Evolutionary conservation across 495 filamentous ascomycete species (phyloP).

Genomic region (Opeltia flavorubescens): DNA sequence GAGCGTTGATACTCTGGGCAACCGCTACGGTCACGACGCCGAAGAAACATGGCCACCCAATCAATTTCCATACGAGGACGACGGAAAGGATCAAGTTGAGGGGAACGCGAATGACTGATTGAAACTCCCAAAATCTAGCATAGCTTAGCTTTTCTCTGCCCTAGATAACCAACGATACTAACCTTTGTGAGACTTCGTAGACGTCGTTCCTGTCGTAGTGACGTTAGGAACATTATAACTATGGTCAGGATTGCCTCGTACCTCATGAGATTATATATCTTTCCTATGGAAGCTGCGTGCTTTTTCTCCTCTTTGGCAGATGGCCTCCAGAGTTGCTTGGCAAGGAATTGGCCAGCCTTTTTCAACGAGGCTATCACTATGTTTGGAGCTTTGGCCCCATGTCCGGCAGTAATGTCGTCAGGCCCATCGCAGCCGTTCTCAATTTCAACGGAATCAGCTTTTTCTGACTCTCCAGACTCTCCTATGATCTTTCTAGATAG

Average conservation of each 20-base stretch:
- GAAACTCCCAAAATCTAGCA: slow-evolving; percentile 66
- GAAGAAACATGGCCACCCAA: slow-evolving; percentile 66
- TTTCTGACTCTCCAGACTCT: slow-evolving; percentile 18
- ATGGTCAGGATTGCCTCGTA: slow-evolving; percentile 7
- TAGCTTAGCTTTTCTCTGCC: too few relatives aligned
- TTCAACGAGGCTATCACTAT: too few relatives aligned
- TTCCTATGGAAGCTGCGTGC: slow-evolving; percentile 62
- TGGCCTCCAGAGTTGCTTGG: too few relatives aligned
- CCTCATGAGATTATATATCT: slow-evolving; percentile 70
- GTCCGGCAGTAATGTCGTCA: too few relatives aligned
- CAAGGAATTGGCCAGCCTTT: too few relatives aligned
- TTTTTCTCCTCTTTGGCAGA: slow-evolving; percentile 19
- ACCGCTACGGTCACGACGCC: slow-evolving; percentile 50
- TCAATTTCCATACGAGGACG: slow-evolving; percentile 54
- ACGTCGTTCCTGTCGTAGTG: slow-evolving; percentile 42
- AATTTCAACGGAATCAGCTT: background rate
- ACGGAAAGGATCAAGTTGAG: slow-evolving; percentile 53
- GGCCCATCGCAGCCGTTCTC: background rate
- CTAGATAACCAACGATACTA: too few relatives aligned
- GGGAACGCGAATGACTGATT: slow-evolving; percentile 51
- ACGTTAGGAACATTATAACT: background rate
- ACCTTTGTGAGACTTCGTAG: slow-evolving; percentile 63
- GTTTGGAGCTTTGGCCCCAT: too few relatives aligned
- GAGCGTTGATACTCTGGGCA: slow-evolving; percentile 48
- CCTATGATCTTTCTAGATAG: slow-evolving; percentile 59